Base-by-base conservation (phyloP, 73 alveolate species). In the Loxodes magnus region DNA sequence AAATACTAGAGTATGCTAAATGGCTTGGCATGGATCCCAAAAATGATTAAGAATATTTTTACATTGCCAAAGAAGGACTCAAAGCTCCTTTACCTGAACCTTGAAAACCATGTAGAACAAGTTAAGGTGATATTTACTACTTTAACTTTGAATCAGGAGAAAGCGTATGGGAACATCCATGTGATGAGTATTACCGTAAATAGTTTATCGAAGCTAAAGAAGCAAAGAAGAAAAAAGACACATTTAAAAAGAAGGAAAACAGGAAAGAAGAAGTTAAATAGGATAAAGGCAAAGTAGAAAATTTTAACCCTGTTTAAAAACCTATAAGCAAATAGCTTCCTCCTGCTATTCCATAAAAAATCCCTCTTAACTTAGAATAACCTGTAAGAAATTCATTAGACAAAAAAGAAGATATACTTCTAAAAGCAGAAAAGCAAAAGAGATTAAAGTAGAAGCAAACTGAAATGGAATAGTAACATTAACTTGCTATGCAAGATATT, bases 1-100 rank as follows among this genome's bases (percentile, higher is more conserved):
- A 84, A 61, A 65, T 84, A 3, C 63, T 66, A 48, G 96, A 84
- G 35, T 84, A 84, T 57, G 96, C 93, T 9, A 43, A 64, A 19
- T 84, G 51, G 55, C 68, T 84, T 31, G 96, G 96, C 5, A 79
- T 84, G 93, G 90, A 79, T 44, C 35, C 79, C 9, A 56, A 44
- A 10, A 77, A 66, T 10, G 96, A 83, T 49, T 39, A 61, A 24
- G 95, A 83, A 25, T 52, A 77, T 19, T 58, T 83, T 42, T 83
- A 77, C 38, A 78, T 83, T 5, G 95, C 95, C 6, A 77, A 71
- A 53, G 95, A 83, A 56, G 95, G 95, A 6, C 62, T 83, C 64
- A 71, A 76, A 55, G 95, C 95, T 35, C 95, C 95, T 30, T 56
- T 83, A 2, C 95, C 95, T 30, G 76, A 64, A 20, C 74, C 69